phyloP scores from a whole-genome alignment of 805 yeast genomes.

The Ogataea siamensis region DNA sequence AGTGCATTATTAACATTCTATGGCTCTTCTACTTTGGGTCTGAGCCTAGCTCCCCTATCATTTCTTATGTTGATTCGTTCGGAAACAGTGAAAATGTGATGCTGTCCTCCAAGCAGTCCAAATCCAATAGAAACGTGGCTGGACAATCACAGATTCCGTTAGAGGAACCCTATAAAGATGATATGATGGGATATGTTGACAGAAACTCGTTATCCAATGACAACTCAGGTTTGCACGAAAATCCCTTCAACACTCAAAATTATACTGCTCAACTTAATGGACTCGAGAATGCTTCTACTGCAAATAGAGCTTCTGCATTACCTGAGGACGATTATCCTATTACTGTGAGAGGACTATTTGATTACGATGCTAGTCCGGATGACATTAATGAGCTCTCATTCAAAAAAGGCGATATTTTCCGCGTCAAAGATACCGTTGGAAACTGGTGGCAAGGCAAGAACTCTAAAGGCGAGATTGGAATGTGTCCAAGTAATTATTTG shows the following conservation, averaged over 20 bases:
- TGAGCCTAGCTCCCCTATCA: conserved; percentile 83
- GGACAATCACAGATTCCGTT: conserved; percentile 13
- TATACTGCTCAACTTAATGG: conserved; percentile 38
- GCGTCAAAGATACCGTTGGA: conserved; percentile 89
- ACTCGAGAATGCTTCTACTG: conserved; percentile 34
- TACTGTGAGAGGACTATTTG: conserved; percentile 81
- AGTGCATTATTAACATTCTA: conserved; percentile 75
- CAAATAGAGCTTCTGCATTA: conserved; percentile 17
- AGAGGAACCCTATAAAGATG: conserved; percentile 20
- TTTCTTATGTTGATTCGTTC: conserved; percentile 81
- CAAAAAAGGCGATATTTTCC: conserved; percentile 85
- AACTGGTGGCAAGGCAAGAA: conserved; percentile 99
- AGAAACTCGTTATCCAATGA: conserved; percentile 7
- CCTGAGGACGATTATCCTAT: conserved; percentile 61
- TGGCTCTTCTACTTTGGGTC: conserved; percentile 93
- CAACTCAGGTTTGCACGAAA: conserved; percentile 11
- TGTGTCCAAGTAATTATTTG: conserved; percentile 93
- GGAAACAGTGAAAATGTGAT: conserved; percentile 43
- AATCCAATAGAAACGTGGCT: conserved; percentile 7
- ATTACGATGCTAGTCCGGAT: conserved; percentile 85
- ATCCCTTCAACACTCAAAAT: conserved; percentile 24
- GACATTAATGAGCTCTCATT: conserved; percentile 93
- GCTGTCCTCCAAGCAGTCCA: conserved; percentile 20
- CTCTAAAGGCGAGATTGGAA: conserved; percentile 88
- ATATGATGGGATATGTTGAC: conserved; percentile 9